A percentile compares a stretch with the other conserved stretches of the same genome.
These are phyloP conservation scores for Physcomitrellopsis africana DNA, from an alignment of 225 moss, liverwort and hornwort genomes.

Conservation along the genomic window DNA sequence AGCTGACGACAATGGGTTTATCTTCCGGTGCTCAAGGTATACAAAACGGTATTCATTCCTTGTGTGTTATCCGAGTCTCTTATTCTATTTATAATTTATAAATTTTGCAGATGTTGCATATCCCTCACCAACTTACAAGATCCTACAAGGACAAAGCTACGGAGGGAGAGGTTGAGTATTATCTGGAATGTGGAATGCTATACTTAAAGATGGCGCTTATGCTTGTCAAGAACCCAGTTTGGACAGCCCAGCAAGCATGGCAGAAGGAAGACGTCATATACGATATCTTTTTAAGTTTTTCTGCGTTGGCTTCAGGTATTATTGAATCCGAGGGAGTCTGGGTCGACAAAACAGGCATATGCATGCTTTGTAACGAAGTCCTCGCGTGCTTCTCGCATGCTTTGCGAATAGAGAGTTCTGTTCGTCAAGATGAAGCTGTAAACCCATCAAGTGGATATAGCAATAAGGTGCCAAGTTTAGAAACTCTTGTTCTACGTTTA, in stretches of 20 bases:
- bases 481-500: constrained; percentile 44
- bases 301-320: constrained; percentile 64
- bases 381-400: constrained; percentile 49
- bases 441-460: constrained; percentile 14
- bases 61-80: constrained; percentile 8
- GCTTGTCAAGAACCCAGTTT: constrained; percentile 51
- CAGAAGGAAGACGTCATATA: constrained; percentile 44
- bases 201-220: constrained; percentile 51
- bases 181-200: constrained; percentile 50
- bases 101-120: constrained; percentile 62
- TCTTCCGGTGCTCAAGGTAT: constrained; percentile 7
- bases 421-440: constrained; percentile 24
- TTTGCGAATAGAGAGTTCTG: constrained; percentile 26
- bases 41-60: not conserved
- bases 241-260: constrained; percentile 41
- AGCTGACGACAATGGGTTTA: not conserved
- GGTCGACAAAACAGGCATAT: constrained; percentile 54
- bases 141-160: constrained; percentile 54
- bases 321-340: constrained; percentile 48
- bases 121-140: constrained; percentile 69
- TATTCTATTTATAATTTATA: constrained; percentile 17
- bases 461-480: constrained; percentile 30
- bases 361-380: constrained; percentile 48
- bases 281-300: constrained; percentile 62
- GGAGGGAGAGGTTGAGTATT: constrained; percentile 53